Evolutionary conservation across 2,329 filamentous ascomycete genomes (phyloP), one percentile per base, ranked within the genome.

Genomic region (Claviceps humidiphila): DNA sequence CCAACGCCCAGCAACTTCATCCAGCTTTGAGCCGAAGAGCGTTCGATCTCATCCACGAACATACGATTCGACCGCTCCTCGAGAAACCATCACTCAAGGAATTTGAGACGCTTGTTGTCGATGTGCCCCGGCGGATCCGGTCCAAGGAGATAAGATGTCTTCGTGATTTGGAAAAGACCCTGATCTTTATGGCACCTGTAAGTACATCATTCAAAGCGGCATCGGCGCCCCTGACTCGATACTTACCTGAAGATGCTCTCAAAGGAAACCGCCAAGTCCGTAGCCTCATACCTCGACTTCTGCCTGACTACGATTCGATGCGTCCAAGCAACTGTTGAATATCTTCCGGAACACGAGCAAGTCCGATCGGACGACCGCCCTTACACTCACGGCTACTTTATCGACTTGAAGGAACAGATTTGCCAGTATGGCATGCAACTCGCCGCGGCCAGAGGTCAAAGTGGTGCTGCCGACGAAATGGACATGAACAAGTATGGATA

Each of bases 311-410:
- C 89, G 58, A 88, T 96, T 66, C 84, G 82, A 68, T 93, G 89
- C 71, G 84, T 95, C 66, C 87, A 94, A 75, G 84, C 88, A 58
- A 93, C 89, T 55, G 87, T 94, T 68, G 84, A 89, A 69, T 84
- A 85, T 69, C 77, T 96, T 58, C 84, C 81, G 74, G 89, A 94
- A 66, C 82, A 82, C 66, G 90, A 97, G 68, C 87, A 91, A 72
- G 84, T 84, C 59, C 82, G 88, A 66, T 85, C 87, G 55, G 75
- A 81, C 69, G 91, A 97, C 69, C 84, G 86, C 62, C 89, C 89
- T 59, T 97, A 96, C 75, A 93, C 85, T 77, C 89, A 87, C 78
- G 88, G 88, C 66, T 97, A 97, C 72, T 96, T 96, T 67, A 85
- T 96, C 72, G 91, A 97, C 73, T 82, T 97, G 56, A 84, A 94